Evolutionary conservation across 257 asterid genomes (phyloP), one percentile per base, ranked within the genome.

Genomic region (Solanum sparsipilum): DNA sequence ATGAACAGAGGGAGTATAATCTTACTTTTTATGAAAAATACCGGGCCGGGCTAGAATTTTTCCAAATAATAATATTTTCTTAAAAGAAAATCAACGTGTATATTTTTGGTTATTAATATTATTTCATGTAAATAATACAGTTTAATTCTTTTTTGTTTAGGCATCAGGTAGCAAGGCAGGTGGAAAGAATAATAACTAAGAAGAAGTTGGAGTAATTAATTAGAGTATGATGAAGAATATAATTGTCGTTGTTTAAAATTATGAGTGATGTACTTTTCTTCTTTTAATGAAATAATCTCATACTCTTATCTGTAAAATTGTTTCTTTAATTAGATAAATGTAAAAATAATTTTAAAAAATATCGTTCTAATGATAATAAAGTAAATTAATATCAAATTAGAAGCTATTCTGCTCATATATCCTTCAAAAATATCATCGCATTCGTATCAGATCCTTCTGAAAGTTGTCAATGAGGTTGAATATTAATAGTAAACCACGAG

Each of bases 151-250:
- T 34, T 18, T 32, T 79, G 18, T 36, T 74, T 74, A 74, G 83
- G 83, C 83, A 35, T 74, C 83, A 74, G 52, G 31, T 74, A 74
- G 56, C 83, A 74, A 74, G 81, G 15, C 25, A 34, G 25, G 44
- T 18, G 81, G 25, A 34, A 72, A 72, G 27, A 88, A 32, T 32
- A 90, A 71, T 16, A 90, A 88, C 25, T 88, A 88, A 87, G 88
- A 82, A 44, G 82, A 90, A 74, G 84, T 78, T 58, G 4, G 84
- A 88, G 29, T 84, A 31, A 87, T 21, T 25, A 31, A 87, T 21
- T 13, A 39, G 85, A 79, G 85, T 79, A 79, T 44, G 84, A 78
- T 78, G 63, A 79, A 79, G 27, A 79, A 27, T 44, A 39, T 39
- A 12, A 9, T 29, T 34, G n/a, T 35, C 20, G 38, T 32, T 79